phyloP scores from a whole-genome alignment of 169 alveolate genomes.

The Eimeria acervulina region DNA sequence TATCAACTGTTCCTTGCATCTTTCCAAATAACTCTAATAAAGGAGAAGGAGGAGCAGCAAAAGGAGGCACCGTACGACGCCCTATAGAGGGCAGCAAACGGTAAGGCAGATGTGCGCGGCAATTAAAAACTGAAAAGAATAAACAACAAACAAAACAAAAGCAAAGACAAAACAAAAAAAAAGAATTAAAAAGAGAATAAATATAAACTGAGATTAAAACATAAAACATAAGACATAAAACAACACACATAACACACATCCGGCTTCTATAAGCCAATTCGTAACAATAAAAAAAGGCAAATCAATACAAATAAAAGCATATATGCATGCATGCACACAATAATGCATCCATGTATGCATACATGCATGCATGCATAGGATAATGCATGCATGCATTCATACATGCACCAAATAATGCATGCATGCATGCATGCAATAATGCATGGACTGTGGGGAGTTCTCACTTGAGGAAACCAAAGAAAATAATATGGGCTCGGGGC shows the following conservation, averaged over 20 bases:
- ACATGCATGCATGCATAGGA: background rate
- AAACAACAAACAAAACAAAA: background rate
- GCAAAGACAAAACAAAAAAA: background rate
- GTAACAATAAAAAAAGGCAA: background rate
- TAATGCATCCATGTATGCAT: background rate
- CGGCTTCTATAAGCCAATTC: no score
- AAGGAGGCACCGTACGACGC: background rate
- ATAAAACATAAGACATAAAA: background rate
- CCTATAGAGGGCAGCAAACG: constrained; percentile 25
- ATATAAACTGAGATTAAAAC: no score
- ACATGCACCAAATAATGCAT: background rate
- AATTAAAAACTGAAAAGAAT: background rate
- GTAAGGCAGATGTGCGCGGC: constrained; percentile 64
- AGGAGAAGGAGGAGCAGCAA: background rate
- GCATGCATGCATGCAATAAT: background rate
- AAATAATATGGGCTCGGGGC: constrained; percentile 46
- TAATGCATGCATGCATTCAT: background rate
- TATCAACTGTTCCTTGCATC: background rate
- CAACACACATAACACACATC: background rate
- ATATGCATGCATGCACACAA: background rate
- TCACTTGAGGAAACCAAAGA: constrained; percentile 51
- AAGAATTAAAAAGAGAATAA: background rate
- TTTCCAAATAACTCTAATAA: background rate
- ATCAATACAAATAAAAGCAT: no score
- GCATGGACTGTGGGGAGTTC: background rate